A percentile compares a stretch with the other conserved stretches of the same genome.
Evolutionary conservation across 2,329 filamentous ascomycete species (phyloP).

Genomic region (Fusarium mangiferae): DNA sequence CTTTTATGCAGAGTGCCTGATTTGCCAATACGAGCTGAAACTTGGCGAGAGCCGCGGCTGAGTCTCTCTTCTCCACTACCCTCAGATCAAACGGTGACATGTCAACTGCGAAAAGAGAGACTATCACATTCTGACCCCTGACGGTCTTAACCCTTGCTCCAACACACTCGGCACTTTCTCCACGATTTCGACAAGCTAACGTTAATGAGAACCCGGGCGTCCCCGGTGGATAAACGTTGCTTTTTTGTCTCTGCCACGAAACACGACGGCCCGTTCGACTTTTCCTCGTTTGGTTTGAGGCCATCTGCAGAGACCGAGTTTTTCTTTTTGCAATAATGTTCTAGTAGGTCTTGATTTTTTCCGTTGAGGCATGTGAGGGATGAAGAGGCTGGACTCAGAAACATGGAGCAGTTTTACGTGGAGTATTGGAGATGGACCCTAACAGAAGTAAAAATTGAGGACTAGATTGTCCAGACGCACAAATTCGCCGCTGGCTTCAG

Average conservation of each 20-base stretch:
- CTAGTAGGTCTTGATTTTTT: not conserved
- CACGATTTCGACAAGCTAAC: constrained; percentile 16
- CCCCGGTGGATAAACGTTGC: constrained; percentile 9
- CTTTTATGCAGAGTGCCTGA: constrained; percentile 2
- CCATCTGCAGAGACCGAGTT: not conserved
- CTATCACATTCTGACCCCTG: constrained; percentile 25
- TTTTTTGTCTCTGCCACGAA: constrained; percentile 30
- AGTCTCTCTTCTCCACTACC: constrained; percentile 3
- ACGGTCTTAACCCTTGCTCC: constrained; percentile 5
- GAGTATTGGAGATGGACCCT: not conserved
- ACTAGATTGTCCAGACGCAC: not conserved
- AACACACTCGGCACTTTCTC: constrained; percentile 21
- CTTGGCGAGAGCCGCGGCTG: not conserved
- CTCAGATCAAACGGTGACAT: constrained; percentile 2
- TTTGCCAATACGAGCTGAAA: constrained; percentile 7
- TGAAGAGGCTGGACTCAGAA: constrained; percentile 4
- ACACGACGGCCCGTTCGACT: constrained; percentile 28
- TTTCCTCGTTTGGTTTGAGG: constrained; percentile 22
- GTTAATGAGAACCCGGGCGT: constrained; percentile 21
- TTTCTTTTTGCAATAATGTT: constrained; percentile 7
- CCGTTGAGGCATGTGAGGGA: constrained; percentile 8
- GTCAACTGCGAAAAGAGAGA: constrained; percentile 26
- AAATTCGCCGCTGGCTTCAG: not conserved
- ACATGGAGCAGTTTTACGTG: not conserved
- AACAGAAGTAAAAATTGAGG: not conserved